These are phyloP conservation scores for Paraconiothyrium sp. DNA, from an alignment of 2,329 filamentous ascomycete species.

Conservation along the genomic window DNA sequence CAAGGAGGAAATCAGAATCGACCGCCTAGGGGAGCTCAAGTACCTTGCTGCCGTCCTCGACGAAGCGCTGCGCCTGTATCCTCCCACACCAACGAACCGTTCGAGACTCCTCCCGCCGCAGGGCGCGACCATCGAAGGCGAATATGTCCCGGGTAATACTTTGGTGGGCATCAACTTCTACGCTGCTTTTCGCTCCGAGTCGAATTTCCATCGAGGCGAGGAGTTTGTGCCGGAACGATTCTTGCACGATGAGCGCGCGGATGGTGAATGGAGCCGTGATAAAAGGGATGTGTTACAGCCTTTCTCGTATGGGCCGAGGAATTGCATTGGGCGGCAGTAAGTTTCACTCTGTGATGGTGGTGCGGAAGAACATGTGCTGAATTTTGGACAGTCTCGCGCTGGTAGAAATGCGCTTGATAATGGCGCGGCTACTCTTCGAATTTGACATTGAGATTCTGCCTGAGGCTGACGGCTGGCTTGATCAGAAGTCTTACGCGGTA, in stretches of 20 bases:
- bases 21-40: background rate
- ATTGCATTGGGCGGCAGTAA: conserved; percentile 30
- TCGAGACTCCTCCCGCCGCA: conserved; percentile 27
- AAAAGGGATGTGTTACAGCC: conserved; percentile 44
- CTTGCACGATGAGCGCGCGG: background rate
- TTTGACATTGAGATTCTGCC: conserved; percentile 1
- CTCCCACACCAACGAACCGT: conserved; percentile 49
- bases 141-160: conserved; percentile 22
- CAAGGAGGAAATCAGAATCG: background rate
- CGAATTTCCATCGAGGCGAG: background rate
- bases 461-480: background rate
- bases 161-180: conserved; percentile 21
- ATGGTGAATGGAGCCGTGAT: conserved; percentile 31
- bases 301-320: conserved; percentile 52
- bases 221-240: conserved; percentile 10
- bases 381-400: background rate
- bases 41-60: conserved; percentile 45
- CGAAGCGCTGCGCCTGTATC: conserved; percentile 54
- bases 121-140: conserved; percentile 13
- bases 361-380: background rate
- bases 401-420: conserved; percentile 1
- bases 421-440: background rate
- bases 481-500: background rate
- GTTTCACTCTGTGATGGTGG: background rate
- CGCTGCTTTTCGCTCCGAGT: background rate